Conservation (phyloP, 192 early-diverging fungal genomes). For the Piromyces finnis region DNA sequence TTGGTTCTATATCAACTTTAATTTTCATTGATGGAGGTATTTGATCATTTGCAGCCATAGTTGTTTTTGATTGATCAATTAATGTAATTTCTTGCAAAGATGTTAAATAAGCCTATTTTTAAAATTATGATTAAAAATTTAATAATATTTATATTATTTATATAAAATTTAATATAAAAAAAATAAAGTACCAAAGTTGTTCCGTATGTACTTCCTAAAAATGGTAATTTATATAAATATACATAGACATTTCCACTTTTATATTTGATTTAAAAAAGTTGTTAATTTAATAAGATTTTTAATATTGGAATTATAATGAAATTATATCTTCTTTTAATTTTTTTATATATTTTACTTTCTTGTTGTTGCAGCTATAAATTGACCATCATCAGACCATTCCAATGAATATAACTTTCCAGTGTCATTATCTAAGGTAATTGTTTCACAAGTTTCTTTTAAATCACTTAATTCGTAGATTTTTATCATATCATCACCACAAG, state of each 20-base stretch:
- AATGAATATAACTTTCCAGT: conserved; percentile 9
- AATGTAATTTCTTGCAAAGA: background rate
- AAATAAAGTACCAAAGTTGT: conserved; percentile 8
- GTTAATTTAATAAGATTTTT: too few relatives aligned
- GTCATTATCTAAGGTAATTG: conserved; percentile 25
- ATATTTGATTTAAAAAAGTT: background rate
- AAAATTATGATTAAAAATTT: too few relatives aligned
- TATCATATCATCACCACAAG: conserved; percentile 20
- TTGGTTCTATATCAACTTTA: background rate
- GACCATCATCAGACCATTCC: conserved; percentile 26
- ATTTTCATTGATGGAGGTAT: background rate
- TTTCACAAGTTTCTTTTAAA: conserved; percentile 22
- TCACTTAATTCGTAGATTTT: conserved; percentile 28
- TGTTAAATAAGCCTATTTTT: background rate
- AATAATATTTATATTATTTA: too few relatives aligned
- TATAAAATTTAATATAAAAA: too few relatives aligned
- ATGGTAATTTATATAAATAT: conserved; percentile 15
- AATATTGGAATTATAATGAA: too few relatives aligned
- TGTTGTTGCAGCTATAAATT: conserved; percentile 21
- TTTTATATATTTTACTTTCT: conserved; percentile 10
- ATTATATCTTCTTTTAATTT: too few relatives aligned
- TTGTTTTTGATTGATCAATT: background rate
- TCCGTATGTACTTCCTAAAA: conserved; percentile 7
- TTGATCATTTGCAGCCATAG: background rate
- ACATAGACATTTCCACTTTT: conserved; percentile 17